Evolutionary conservation across 2,329 filamentous ascomycete genomes (phyloP).

Genomic region (Aspergillus versicolor): DNA sequence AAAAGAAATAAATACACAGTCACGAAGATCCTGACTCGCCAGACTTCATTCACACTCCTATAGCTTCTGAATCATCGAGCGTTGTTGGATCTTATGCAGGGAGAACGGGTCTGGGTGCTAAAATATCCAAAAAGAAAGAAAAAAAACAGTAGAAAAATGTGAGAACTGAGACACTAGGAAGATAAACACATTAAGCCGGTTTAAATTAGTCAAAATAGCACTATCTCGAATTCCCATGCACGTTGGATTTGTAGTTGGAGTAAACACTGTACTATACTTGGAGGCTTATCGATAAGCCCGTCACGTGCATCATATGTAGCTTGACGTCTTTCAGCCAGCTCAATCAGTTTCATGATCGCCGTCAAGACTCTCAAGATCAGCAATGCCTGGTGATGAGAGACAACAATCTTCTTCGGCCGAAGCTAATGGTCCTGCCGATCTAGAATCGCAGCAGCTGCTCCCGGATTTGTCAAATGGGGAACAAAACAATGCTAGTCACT

Average conservation of each 20-base stretch:
- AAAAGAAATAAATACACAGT: too few species aligned
- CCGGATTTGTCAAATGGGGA: conserved; percentile 29
- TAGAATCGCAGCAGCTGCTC: conserved; percentile 36
- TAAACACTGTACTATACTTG: background rate
- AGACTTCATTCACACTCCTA: too few species aligned
- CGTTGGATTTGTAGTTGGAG: background rate
- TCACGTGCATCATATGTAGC: conserved; percentile 16
- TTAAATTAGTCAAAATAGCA: too few species aligned
- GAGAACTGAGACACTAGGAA: background rate
- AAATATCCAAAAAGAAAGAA: too few species aligned
- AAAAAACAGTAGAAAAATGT: too few species aligned
- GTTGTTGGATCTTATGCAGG: too few species aligned
- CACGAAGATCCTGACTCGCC: too few species aligned
- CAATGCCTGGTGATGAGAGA: conserved; percentile 44
- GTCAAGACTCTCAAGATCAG: conserved; percentile 30
- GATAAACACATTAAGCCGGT: background rate
- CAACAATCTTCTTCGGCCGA: conserved; percentile 33
- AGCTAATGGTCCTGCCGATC: conserved; percentile 26
- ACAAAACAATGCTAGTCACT: conserved; percentile 27
- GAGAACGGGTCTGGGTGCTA: too few species aligned
- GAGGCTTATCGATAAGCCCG: conserved; percentile 23
- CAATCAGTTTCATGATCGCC: conserved; percentile 13
- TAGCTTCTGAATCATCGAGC: too few species aligned
- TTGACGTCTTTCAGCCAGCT: conserved; percentile 24
- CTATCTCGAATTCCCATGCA: background rate